Percentiles rank a stretch among this genome's conserved stretches.
These are phyloP conservation scores for Albizia julibrissin DNA, from an alignment of 306 rosid species.

Conservation along the genomic window DNA sequence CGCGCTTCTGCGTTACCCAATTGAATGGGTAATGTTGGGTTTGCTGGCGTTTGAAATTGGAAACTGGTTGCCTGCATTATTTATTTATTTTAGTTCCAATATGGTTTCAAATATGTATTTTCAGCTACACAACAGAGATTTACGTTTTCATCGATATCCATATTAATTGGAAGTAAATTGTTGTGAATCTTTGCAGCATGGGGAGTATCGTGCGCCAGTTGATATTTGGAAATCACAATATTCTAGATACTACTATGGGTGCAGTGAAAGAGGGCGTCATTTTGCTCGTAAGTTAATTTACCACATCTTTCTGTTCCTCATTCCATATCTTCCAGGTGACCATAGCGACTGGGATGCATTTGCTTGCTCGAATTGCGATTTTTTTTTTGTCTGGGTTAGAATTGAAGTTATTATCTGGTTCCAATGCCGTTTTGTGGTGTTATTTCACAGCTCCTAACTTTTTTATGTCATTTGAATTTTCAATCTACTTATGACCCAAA, in stretches of 20 bases:
- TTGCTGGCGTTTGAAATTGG: neutral
- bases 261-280: constrained; percentile 74
- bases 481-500: neutral
- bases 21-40: neutral
- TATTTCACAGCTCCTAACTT: neutral
- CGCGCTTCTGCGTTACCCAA: neutral
- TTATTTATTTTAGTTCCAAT: neutral
- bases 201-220: constrained; percentile 54
- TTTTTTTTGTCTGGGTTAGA: neutral
- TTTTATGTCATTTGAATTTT: neutral
- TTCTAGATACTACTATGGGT: constrained; percentile 76
- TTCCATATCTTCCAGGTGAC: constrained; percentile 14
- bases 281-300: constrained; percentile 57
- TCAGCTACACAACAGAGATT: neutral
- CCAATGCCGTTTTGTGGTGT: constrained; percentile 17
- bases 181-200: constrained; percentile 51
- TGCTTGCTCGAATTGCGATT: constrained; percentile 6
- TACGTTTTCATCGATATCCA: neutral
- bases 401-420: neutral
- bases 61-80: neutral
- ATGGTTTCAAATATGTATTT: neutral
- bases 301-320: neutral
- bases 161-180: neutral
- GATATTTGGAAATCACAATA: constrained; percentile 88
- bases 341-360: neutral